Percentiles rank a stretch among this genome's conserved stretches.
phyloP scores from a whole-genome alignment of 2,329 filamentous ascomycete genomes.

The Microsporum audouinii region DNA sequence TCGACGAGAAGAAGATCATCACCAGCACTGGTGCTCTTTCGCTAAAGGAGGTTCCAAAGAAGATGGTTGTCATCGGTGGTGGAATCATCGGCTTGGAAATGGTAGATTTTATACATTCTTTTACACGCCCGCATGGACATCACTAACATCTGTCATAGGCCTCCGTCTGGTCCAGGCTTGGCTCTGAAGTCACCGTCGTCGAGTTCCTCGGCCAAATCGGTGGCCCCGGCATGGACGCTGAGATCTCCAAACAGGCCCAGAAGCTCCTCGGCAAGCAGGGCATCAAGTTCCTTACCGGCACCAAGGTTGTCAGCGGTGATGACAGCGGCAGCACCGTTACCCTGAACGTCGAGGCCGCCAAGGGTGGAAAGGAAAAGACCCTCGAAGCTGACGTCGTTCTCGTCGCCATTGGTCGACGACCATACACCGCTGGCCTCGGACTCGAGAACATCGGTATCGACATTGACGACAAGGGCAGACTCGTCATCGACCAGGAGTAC shows the following conservation, averaged over 20 bases:
- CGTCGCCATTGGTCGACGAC: conserved; percentile 89
- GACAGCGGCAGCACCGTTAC: conserved; percentile 64
- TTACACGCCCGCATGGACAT: not conserved
- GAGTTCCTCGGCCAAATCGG: conserved; percentile 95
- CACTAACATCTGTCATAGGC: conserved; percentile 34
- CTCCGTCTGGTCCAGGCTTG: conserved; percentile 92
- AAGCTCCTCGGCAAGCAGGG: conserved; percentile 95
- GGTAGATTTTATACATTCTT: conserved; percentile 38
- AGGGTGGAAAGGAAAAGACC: conserved; percentile 89
- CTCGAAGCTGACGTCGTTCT: conserved; percentile 91
- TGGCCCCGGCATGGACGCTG: conserved; percentile 91
- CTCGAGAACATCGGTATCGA: conserved; percentile 81
- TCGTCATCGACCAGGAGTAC: conserved; percentile 98
- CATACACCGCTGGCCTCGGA: conserved; percentile 83
- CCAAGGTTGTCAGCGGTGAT: conserved; percentile 84
- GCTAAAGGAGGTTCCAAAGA: conserved; percentile 82
- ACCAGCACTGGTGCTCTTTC: conserved; percentile 92
- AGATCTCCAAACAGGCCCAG: conserved; percentile 82
- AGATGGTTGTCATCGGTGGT: conserved; percentile 93
- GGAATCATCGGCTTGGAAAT: conserved; percentile 99
- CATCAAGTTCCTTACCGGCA: conserved; percentile 95
- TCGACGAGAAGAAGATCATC: conserved; percentile 95
- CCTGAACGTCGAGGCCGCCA: conserved; percentile 79
- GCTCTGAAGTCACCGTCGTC: conserved; percentile 89
- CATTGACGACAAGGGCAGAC: conserved; percentile 80